Evolutionary conservation across 495 filamentous ascomycete genomes (phyloP), one percentile per base, ranked within the genome.

Genomic region (Talaromyces thailandensis): DNA sequence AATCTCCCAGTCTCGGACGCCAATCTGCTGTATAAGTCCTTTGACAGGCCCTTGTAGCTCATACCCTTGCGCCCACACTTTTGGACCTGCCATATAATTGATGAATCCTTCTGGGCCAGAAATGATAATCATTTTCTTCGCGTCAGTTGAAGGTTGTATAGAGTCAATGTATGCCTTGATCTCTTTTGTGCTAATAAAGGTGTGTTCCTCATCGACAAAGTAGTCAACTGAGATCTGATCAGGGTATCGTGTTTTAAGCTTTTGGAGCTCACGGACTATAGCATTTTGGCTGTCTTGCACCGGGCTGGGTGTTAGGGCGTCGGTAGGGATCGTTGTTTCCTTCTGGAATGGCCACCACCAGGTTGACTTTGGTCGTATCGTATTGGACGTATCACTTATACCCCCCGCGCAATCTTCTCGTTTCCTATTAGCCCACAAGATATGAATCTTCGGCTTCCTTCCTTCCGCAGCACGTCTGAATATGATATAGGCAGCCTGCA

Each of bases 101-200:
- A 97, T 82, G 75, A 98, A 98, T 16, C 94, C 93, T 48, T 94
- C 90, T 0, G 94, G 93, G 0, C 94, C 94, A 2, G 91, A 93
- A 4, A 98, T 78, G 56, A 96, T 74, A 28, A 97, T 76, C 50
- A 95, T 65, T 62, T 85, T 89, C 63, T 73, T 81, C 5, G 75
- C 71, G 9, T 50, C 51, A 25, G 50, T 6, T 63, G 62, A 61
- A 63, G 66, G 58, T 11, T 28, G 21, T 35, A 64, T 50, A 48
- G 71, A 70, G 18, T 70, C 67, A 43, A 64, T 73, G 50, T 70
- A 69, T 52, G 74, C 63, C 58, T 67, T 61, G 21, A 92, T 71
- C 48, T 77, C 72, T 16, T 75, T 67, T 43, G 82, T 75, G 28
- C 74, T 70, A 63, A 94, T 88, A 62, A 84, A 88, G 0, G 73